phyloP scores from a whole-genome alignment of 179 eudicot genomes.

The Patellifolia procumbens region DNA sequence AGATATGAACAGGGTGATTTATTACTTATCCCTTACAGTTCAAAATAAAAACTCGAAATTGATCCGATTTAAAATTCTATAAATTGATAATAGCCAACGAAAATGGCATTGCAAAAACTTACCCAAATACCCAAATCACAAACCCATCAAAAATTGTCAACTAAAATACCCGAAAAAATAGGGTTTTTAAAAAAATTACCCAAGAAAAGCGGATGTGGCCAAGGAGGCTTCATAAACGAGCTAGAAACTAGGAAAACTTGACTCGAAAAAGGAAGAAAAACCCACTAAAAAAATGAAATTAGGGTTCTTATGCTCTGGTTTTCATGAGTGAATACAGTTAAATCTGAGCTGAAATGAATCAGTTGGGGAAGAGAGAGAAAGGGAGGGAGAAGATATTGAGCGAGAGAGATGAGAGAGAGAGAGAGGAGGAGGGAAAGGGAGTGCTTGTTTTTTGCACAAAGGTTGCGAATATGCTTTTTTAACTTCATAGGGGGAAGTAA shows the following conservation, averaged over 20 bases:
- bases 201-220: constrained; percentile 36
- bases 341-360: constrained; percentile 26
- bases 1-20: constrained; percentile 2
- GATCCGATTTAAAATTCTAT: background rate
- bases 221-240: constrained; percentile 64
- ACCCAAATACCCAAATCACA: constrained; percentile 18
- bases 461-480: constrained; percentile 13
- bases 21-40: background rate
- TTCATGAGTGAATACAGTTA: constrained; percentile 7
- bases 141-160: background rate
- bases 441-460: constrained; percentile 25
- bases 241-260: background rate
- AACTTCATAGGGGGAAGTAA: constrained; percentile 1
- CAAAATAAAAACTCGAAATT: background rate
- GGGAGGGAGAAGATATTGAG: background rate
- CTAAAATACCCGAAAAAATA: constrained; percentile 19
- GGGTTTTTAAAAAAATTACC: constrained; percentile 29
- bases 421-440: constrained; percentile 28
- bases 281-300: background rate
- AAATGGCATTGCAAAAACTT: constrained; percentile 14
- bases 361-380: constrained; percentile 13
- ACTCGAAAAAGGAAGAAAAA: background rate
- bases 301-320: constrained; percentile 24
- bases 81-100: constrained; percentile 6
- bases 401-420: constrained; percentile 20